Evolutionary conservation across 306 rosid species (phyloP), one percentile per base, ranked within the genome.

Genomic region (Dicorynia guianensis): DNA sequence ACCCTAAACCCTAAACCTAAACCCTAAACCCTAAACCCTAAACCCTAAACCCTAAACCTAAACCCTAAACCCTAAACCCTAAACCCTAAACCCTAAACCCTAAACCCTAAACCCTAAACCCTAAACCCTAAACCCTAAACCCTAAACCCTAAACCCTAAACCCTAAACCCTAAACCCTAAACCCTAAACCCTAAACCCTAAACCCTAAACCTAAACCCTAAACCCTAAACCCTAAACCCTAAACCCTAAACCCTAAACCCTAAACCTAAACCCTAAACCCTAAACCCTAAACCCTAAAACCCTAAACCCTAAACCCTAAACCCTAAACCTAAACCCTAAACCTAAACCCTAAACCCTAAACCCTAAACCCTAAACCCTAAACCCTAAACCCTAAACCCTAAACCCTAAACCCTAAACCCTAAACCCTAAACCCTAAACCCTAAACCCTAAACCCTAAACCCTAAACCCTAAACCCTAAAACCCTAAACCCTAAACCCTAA

Each of bases 91-190:
- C n/a, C n/a, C n/a, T n/a, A n/a, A n/a, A n/a, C n/a, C n/a, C 18
- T 11, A 64, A 64, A 36, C 57, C 77, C 47, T 57, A 72, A 59
- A 52, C 77, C 77, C 47, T 19, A 72, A 72, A 64, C 65, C 77
- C 59, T 44, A 59, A 60, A 59, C 77, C 77, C 73, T 43, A 55
- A 72, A 59, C 77, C 77, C 58, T 35, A 52, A 72, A 46, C 77
- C 77, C 46, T 18, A 54, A 76, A 53, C 74, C 80, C 66, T 30
- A 59, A 72, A 42, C 77, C 77, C 68, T 43, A 59, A 72, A 60
- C 77, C 77, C 77, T 60, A 46, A 72, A 72, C 77, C 77, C 77
- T 60, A 59, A 60, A 72, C 77, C 77, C 77, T 60, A 72, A 72
- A 43, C 77, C 77, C 77, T 60, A 59, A 72, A 72, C 77, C 77